Percentiles rank a stretch among this genome's conserved stretches.
These are phyloP conservation scores for Penicillium sp. DNA, from an alignment of 2,329 filamentous ascomycete species.

Conservation along the genomic window DNA sequence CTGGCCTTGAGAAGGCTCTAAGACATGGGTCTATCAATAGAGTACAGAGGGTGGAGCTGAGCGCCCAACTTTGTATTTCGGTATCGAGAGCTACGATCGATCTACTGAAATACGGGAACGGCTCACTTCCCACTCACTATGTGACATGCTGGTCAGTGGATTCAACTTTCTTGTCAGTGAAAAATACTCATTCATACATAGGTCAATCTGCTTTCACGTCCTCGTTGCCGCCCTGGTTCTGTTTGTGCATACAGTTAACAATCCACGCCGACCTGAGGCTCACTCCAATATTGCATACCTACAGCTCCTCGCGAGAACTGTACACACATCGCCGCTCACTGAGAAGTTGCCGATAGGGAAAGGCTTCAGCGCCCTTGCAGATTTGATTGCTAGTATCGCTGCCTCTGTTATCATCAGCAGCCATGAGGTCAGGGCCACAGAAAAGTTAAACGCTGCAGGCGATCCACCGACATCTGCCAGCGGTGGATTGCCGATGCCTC, in stretches of 20 bases:
- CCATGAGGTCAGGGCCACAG: too few relatives aligned
- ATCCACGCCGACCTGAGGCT: not conserved
- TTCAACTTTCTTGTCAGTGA: not conserved
- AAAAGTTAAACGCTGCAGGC: too few relatives aligned
- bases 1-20: not conserved
- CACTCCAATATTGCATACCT: not conserved
- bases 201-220: not conserved
- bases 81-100: not conserved
- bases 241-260: not conserved
- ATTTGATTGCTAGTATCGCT: too few relatives aligned
- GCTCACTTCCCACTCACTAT: not conserved
- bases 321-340: too few relatives aligned
- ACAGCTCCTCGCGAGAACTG: not conserved
- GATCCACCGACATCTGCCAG: too few relatives aligned
- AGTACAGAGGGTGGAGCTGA: not conserved
- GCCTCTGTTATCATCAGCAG: too few relatives aligned
- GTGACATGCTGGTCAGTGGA: too few relatives aligned
- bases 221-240: not conserved
- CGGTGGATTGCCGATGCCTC: too few relatives aligned
- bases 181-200: not conserved
- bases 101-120: not conserved
- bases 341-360: too few relatives aligned
- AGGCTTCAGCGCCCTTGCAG: too few relatives aligned
- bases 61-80: not conserved
- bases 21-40: not conserved